Percentiles rank a stretch among this genome's conserved stretches.
These are phyloP conservation scores for Neurospora sp. DNA, from an alignment of 495 filamentous ascomycete genomes.

Conservation along the genomic window DNA sequence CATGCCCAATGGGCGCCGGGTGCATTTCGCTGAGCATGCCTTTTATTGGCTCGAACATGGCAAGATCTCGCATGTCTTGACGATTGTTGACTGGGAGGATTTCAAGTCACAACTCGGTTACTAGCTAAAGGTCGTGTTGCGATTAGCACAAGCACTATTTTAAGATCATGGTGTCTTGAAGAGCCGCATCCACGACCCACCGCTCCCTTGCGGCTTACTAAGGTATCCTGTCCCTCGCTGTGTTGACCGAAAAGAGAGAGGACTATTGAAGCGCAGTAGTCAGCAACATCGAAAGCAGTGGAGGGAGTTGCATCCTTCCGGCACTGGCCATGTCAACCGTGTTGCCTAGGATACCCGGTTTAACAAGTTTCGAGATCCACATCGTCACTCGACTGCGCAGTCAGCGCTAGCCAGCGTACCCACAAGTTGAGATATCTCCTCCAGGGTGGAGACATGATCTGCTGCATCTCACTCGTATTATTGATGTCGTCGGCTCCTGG, in stretches of 20 bases:
- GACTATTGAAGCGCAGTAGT: not conserved
- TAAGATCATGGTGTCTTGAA: not conserved
- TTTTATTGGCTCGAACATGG: conserved; percentile 26
- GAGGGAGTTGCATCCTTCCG: not conserved
- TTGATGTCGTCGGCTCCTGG: not conserved
- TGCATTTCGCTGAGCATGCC: conserved; percentile 22
- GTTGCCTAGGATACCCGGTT: not conserved
- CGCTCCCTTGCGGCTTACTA: not conserved
- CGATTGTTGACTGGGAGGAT: conserved; percentile 22
- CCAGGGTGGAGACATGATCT: not conserved
- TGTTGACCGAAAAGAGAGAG: not conserved
- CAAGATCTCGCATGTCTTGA: conserved; percentile 24
- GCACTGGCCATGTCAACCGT: not conserved
- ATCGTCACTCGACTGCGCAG: not conserved
- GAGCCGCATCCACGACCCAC: not conserved
- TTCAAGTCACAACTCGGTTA: conserved; percentile 17
- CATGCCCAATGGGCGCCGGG: conserved; percentile 11
- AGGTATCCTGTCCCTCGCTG: not conserved
- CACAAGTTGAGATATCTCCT: not conserved
- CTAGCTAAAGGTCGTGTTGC: not conserved
- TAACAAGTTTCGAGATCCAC: not conserved
- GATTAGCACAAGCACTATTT: not conserved
- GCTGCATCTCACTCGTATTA: not conserved
- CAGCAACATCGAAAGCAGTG: not conserved
- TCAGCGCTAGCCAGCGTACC: not conserved